Evolutionary conservation across 441 rosid species (phyloP).

Genomic region (Erysimum cheiri): DNA sequence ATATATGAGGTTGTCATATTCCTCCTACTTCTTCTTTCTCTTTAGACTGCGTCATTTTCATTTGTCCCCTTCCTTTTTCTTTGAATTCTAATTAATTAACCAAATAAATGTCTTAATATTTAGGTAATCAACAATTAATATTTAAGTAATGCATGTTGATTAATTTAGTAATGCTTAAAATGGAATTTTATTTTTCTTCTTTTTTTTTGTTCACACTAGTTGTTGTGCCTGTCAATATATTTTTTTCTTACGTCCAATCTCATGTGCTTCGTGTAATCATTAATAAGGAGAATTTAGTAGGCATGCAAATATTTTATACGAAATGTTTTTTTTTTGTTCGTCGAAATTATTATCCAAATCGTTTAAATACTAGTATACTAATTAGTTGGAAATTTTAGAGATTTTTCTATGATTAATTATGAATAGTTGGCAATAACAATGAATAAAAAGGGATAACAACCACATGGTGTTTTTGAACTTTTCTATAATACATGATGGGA

Average conservation of each 20-base stretch:
- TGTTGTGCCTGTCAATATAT: constrained; percentile 1
- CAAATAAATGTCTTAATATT: not conserved
- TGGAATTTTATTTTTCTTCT: not conserved
- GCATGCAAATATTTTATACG: constrained; percentile 27
- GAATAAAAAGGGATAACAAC: constrained; percentile 19
- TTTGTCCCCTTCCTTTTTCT: not conserved
- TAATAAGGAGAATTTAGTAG: constrained; percentile 33
- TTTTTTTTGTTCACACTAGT: constrained; percentile 37
- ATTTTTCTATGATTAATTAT: not conserved
- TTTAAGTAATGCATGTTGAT: constrained; percentile 22
- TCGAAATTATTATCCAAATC: constrained; percentile 16
- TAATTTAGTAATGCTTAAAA: constrained; percentile 8
- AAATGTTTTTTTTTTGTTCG: not conserved
- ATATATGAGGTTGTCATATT: constrained; percentile 45
- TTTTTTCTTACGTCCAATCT: constrained; percentile 2
- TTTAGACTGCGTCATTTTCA: constrained; percentile 22
- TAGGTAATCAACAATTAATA: too few species aligned
- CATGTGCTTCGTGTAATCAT: constrained; percentile 27
- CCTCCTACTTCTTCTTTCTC: constrained; percentile 25
- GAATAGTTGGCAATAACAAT: constrained; percentile 12
- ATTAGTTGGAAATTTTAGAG: not conserved
- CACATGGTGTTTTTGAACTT: constrained; percentile 34
- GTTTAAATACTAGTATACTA: not conserved
- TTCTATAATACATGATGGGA: constrained; percentile 24
- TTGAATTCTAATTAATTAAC: not conserved